phyloP scores from a whole-genome alignment of 1,139 yeast genomes.

The Saccharomycopsis hybrid region DNA sequence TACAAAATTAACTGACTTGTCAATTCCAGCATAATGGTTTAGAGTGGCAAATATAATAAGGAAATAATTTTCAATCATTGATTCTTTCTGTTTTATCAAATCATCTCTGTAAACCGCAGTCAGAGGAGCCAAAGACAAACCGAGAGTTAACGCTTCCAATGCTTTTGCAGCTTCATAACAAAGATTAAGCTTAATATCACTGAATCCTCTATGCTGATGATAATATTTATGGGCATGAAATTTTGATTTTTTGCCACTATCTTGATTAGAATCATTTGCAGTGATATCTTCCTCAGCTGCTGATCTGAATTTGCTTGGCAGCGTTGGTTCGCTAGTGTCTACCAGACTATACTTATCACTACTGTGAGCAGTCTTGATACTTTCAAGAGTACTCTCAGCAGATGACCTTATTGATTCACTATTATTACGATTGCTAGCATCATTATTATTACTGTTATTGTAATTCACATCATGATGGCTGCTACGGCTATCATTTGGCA shows the following conservation, averaged over 20 bases:
- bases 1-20: not conserved
- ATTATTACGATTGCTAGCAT: too few relatives aligned
- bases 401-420: too few relatives aligned
- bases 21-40: not conserved
- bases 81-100: slow-evolving; percentile 7
- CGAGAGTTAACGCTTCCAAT: not conserved
- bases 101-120: slow-evolving; percentile 1
- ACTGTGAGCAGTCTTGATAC: too few relatives aligned
- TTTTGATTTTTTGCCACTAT: not conserved
- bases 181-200: not conserved
- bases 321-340: too few relatives aligned
- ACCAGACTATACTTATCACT: too few relatives aligned
- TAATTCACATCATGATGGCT: not conserved
- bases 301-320: too few relatives aligned
- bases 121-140: slow-evolving; percentile 21
- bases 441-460: not conserved
- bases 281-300: not conserved
- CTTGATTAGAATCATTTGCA: not conserved
- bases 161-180: slow-evolving; percentile 3
- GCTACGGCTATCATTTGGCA: not conserved
- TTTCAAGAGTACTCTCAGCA: too few relatives aligned
- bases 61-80: slow-evolving; percentile 28
- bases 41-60: not conserved
- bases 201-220: not conserved
- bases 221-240: not conserved